Conservation (phyloP, 345 rosid genomes). For the Balakata baccata region DNA sequence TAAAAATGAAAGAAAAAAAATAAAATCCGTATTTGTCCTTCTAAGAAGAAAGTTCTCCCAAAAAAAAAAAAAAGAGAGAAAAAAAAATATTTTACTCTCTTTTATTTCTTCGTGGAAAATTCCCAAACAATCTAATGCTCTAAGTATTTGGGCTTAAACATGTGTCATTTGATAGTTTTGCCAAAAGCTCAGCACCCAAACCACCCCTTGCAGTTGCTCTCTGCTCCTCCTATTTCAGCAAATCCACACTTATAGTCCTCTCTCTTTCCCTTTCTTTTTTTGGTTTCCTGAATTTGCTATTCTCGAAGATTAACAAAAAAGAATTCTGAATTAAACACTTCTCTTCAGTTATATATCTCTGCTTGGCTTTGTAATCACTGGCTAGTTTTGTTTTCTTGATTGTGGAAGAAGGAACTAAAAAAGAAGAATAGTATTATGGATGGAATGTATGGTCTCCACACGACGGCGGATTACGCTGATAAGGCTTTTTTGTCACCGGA, state of each 20-base stretch:
- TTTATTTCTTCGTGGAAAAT: no score
- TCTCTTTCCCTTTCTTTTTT: no score
- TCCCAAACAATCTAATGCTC: no score
- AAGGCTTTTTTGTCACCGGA: slow-evolving; percentile 66
- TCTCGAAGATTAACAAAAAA: no score
- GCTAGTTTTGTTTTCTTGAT: slow-evolving; percentile 1
- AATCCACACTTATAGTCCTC: slow-evolving; percentile 8
- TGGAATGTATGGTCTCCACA: slow-evolving; percentile 60
- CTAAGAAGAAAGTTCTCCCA: no score
- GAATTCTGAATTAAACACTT: no score
- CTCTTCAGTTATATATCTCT: no score
- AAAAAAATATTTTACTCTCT: no score
- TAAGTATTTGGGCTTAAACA: no score
- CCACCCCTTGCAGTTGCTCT: slow-evolving; percentile 24
- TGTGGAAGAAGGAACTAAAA: neutral
- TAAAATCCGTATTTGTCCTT: no score
- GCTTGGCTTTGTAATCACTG: neutral
- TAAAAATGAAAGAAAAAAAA: no score
- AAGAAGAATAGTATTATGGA: slow-evolving; percentile 48
- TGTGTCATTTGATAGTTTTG: slow-evolving; percentile 13
- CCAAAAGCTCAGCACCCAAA: slow-evolving; percentile 29
- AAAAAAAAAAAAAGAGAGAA: no score
- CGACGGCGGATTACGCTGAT: slow-evolving; percentile 53
- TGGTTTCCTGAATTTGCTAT: neutral
- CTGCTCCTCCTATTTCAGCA: slow-evolving; percentile 34